Evolutionary conservation across 176 grass and related monocot genomes (phyloP), one percentile per base, ranked within the genome.

Genomic region (Eleusine coracana): DNA sequence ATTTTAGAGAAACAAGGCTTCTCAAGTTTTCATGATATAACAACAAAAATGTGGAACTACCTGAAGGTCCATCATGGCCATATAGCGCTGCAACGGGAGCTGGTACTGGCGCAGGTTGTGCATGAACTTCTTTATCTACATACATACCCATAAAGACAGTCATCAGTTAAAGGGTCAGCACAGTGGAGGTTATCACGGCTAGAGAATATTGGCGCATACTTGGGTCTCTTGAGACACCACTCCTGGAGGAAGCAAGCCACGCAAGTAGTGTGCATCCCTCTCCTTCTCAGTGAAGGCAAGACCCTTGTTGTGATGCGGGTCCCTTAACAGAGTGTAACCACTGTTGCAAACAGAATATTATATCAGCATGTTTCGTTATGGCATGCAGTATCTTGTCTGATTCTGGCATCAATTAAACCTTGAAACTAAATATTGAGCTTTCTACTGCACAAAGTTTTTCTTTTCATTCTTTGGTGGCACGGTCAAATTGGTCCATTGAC

Each of bases 41-140:
- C 76, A 11, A 51, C 38, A 15, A 87, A 66, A 56, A 74, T 44
- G 48, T 46, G 41, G 13, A 13, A 69, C 54, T 87, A 96, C 97
- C 91, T 99, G 97, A 83, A 99, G 97, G 71, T 99, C 91, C 97
- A 99, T 99, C 97, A 99, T 99, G 39, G 97, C 91, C 76, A 94
- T 90, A 73, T 96, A 99, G 36, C 91, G 87, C 82, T 99, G 97
- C 67, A 99, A 65, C 5, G 97, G 93, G 67, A 99, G 73, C 29
- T 82, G 90, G 73, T 99, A 99, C 49, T 89, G 91, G 5, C 93
- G 93, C 82, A 99, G 83, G 78, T 87, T 96, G 40, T 94, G 87
- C 93, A 99, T 92, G 28, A 92, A 21, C 78, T 96, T 96, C 88
- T 88, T 96, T 71, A 96, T 86, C 97, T 99, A 73, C 56, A 84